A percentile compares a stretch with the other conserved stretches of the same genome.
phyloP scores from a whole-genome alignment of 768 basidiomycete genomes.

The Clathrus columnatus region DNA sequence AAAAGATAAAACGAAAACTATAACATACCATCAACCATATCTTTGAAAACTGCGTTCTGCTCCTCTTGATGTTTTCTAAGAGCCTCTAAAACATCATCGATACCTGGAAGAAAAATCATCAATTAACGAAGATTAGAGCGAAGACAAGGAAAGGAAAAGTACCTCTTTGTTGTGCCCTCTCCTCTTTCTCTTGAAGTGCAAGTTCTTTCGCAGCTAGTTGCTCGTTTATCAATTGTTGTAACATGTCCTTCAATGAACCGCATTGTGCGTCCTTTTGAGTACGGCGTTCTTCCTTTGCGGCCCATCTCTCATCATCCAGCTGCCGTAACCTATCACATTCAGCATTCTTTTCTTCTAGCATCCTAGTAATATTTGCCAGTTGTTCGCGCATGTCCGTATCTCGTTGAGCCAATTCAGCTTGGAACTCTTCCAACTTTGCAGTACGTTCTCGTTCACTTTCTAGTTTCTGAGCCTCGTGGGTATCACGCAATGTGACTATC shows the following conservation, averaged over 20 bases:
- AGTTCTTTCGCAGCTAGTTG: slow-evolving; percentile 42
- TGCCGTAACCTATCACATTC: slow-evolving; percentile 51
- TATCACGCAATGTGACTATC: slow-evolving; percentile 4
- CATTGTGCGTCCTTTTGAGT: slow-evolving; percentile 49
- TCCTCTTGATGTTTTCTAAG: slow-evolving; percentile 51
- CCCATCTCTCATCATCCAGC: slow-evolving; percentile 52
- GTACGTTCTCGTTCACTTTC: slow-evolving; percentile 58
- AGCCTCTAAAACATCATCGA: slow-evolving; percentile 53
- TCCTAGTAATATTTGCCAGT: slow-evolving; percentile 60
- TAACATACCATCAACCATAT: slow-evolving; percentile 25
- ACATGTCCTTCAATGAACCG: slow-evolving; percentile 51
- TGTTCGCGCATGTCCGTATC: slow-evolving; percentile 54
- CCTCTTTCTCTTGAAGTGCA: slow-evolving; percentile 45
- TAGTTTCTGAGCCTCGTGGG: slow-evolving; percentile 22
- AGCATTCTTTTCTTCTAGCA: slow-evolving; percentile 60
- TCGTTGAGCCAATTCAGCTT: slow-evolving; percentile 47
- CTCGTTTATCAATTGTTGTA: slow-evolving; percentile 48
- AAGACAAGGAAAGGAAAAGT: slow-evolving; percentile 16
- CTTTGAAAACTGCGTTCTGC: slow-evolving; percentile 45
- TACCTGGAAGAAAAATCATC: slow-evolving; percentile 29
- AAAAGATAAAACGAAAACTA: not conserved
- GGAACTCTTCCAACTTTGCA: slow-evolving; percentile 53
- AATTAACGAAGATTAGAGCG: not conserved
- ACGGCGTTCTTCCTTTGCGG: slow-evolving; percentile 50
- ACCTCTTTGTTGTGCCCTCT: slow-evolving; percentile 51